phyloP scores from a whole-genome alignment of 108 stramenopile genomes.

The Conticribra weissflogii region DNA sequence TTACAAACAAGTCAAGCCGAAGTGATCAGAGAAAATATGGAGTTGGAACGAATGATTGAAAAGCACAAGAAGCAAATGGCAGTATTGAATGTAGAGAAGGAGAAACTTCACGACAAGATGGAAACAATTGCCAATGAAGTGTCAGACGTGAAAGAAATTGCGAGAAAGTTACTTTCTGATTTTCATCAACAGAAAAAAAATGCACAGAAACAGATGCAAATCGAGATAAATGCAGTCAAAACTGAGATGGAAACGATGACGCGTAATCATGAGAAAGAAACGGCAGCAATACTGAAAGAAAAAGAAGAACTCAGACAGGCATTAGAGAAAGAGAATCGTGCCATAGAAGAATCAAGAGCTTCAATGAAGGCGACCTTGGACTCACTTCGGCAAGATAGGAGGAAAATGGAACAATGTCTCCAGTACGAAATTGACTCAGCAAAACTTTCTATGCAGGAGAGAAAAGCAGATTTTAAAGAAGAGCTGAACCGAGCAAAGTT shows the following conservation, averaged over 20 bases:
- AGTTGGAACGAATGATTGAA: background rate
- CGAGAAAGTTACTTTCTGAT: background rate
- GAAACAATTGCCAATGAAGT: background rate
- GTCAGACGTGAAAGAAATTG: constrained; percentile 1
- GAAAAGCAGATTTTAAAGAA: constrained; percentile 14
- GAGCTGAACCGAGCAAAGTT: constrained; percentile 13
- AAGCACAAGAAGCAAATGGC: constrained; percentile 1
- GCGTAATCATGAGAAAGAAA: background rate
- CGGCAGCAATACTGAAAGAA: background rate
- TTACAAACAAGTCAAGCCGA: background rate
- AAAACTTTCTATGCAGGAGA: constrained; percentile 2
- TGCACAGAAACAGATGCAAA: background rate
- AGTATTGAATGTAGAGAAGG: constrained; percentile 11
- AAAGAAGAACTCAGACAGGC: background rate
- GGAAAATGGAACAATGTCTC: constrained; percentile 14
- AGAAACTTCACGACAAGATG: background rate
- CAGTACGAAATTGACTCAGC: constrained; percentile 13
- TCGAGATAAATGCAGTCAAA: background rate
- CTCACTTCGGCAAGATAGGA: constrained; percentile 6
- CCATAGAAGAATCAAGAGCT: constrained; percentile 8
- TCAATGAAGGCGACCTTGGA: background rate
- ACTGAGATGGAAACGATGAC: background rate
- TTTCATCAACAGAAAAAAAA: background rate
- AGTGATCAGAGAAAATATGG: constrained; percentile 3
- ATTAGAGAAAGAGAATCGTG: background rate